These are phyloP conservation scores for Incumbomyces delicatus DNA, from an alignment of 2,329 filamentous ascomycete species.

Conservation along the genomic window DNA sequence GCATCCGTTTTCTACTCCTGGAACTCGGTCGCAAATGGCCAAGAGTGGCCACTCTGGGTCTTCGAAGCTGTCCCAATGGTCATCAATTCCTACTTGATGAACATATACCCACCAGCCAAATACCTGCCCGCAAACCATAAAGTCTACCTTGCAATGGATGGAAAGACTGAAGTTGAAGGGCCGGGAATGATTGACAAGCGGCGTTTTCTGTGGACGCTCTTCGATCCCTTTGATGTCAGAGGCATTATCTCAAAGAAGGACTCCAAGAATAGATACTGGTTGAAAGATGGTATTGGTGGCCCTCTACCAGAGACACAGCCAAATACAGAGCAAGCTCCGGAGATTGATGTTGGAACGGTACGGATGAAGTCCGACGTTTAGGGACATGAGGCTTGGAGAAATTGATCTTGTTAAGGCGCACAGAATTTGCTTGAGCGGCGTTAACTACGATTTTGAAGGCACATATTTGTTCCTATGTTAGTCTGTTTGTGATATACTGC, in stretches of 20 bases:
- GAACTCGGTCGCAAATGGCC: constrained; percentile 26
- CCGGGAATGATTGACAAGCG: constrained; percentile 42
- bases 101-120: constrained; percentile 42
- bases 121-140: constrained; percentile 41
- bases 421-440: too few relatives aligned
- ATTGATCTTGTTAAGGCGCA: too few relatives aligned
- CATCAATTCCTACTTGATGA: constrained; percentile 41
- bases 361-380: too few relatives aligned
- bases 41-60: constrained; percentile 46
- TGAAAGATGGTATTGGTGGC: constrained; percentile 22
- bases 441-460: too few relatives aligned
- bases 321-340: not conserved
- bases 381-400: too few relatives aligned
- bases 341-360: not conserved
- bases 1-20: constrained; percentile 38
- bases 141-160: constrained; percentile 42
- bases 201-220: constrained; percentile 33
- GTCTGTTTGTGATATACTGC: too few relatives aligned
- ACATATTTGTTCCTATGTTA: too few relatives aligned
- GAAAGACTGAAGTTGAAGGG: constrained; percentile 42
- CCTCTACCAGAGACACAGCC: constrained; percentile 3
- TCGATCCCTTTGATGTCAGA: constrained; percentile 35
- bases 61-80: constrained; percentile 46
- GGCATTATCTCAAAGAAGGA: constrained; percentile 29
- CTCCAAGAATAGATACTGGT: constrained; percentile 33